phyloP scores from a whole-genome alignment of 2,329 filamentous ascomycete genomes.

The Metarhizium anisopliae region DNA sequence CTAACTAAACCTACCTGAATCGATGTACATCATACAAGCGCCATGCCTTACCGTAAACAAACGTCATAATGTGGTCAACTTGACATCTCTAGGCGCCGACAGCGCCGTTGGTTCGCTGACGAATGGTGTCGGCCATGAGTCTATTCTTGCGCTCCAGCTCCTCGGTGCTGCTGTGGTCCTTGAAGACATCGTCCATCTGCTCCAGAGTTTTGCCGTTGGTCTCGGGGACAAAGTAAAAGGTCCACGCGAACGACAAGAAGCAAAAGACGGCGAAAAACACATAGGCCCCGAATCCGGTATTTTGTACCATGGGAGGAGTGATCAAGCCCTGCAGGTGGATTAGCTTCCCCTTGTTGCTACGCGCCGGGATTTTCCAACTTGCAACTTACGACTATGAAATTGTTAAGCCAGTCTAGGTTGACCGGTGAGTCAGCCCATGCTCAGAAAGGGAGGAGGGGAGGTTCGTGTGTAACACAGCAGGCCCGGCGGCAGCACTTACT shows the following conservation, averaged over 20 bases:
- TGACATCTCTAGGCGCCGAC: neutral
- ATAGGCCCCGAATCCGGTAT: slow-evolving; percentile 40
- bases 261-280: slow-evolving; percentile 52
- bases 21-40: no score
- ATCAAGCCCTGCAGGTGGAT: slow-evolving; percentile 31
- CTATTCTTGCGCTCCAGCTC: slow-evolving; percentile 9
- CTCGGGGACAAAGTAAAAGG: slow-evolving; percentile 46
- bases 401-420: slow-evolving; percentile 44
- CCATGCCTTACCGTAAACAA: neutral
- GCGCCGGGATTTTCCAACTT: slow-evolving; percentile 20
- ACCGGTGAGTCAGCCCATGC: neutral
- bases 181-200: slow-evolving; percentile 38
- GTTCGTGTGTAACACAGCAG: neutral
- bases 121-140: slow-evolving; percentile 5
- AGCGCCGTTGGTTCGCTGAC: neutral
- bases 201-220: slow-evolving; percentile 46
- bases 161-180: slow-evolving; percentile 14
- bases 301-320: slow-evolving; percentile 49
- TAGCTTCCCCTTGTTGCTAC: slow-evolving; percentile 8
- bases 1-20: no score
- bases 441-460: neutral
- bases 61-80: no score
- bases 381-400: slow-evolving; percentile 44
- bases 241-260: slow-evolving; percentile 44
- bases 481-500: slow-evolving; percentile 19